Conservation (phyloP, 805 yeast species). For the Candida incommunis region DNA sequence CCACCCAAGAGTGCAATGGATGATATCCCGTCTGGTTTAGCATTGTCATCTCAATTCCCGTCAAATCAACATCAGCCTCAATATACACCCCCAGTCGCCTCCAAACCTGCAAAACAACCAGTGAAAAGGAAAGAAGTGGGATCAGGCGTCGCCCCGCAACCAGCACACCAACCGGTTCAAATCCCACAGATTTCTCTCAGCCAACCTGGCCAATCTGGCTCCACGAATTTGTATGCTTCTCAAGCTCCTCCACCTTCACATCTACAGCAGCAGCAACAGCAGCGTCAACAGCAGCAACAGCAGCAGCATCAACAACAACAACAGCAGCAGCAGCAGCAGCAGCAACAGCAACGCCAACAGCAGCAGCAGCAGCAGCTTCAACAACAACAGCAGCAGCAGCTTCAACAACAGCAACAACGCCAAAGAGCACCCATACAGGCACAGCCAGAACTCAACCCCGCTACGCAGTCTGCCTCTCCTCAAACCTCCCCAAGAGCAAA, state of each 20-base stretch:
- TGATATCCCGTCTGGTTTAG: no score
- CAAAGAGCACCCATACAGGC: not conserved
- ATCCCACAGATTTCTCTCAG: not conserved
- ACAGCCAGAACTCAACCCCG: not conserved
- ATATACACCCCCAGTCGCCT: not conserved
- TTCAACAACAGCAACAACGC: constrained; percentile 1
- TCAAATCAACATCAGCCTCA: not conserved
- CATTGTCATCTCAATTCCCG: no score
- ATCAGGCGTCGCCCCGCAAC: constrained; percentile 8
- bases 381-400: constrained; percentile 3
- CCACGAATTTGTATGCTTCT: not conserved
- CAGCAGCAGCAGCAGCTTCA: constrained; percentile 7
- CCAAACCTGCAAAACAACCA: constrained; percentile 12
- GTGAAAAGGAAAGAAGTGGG: constrained; percentile 17
- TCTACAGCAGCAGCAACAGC: constrained; percentile 8
- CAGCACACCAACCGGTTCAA: not conserved
- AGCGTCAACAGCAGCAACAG: constrained; percentile 13
- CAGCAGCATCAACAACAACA: constrained; percentile 12
- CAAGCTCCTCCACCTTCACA: not conserved
- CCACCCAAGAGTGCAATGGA: not conserved
- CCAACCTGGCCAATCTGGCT: not conserved
- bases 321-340: constrained; percentile 7
- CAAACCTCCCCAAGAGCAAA: constrained; percentile 1
- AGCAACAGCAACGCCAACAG: constrained; percentile 7
- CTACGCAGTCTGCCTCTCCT: not conserved